Base-by-base conservation (phyloP, 78 protist genomes). In the Neovahlkampfia damariscottae region DNA sequence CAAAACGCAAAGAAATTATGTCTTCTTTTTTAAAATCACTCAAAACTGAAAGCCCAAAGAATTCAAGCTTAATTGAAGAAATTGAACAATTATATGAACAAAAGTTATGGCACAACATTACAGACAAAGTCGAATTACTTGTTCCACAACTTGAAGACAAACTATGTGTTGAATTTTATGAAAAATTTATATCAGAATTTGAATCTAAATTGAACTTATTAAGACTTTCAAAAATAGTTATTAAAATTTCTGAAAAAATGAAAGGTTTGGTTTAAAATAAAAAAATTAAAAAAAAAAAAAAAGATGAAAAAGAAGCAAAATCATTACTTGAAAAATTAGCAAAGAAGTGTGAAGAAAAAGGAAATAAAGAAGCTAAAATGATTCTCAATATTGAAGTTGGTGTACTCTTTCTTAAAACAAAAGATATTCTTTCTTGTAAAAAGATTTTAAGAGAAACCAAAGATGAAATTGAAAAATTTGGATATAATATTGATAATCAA, bases 151-250 rank as follows among this genome's bases (percentile, higher is more conserved):
- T 69, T 30, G 72, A 19, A 19, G 19, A 10, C 19, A 67, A 76
- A 37, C 79, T 75, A 37, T 74, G 85, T 66, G 3, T n/a, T 0
- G 71, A 40, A 27, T 72, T 88, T 36, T 88, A 86, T 74, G 66
- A 72, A 2, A 2, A 67, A 2, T 88, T 88, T 70, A 68, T 88
- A 5, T 38, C 41, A n/a, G 86, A 86, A 40, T 86, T 86, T 70
- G 87, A 86, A 72, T 30, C 67, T 8, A 76, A 74, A 41, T 9
- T 88, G 19, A 87, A 86, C 70, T 84, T 74, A 72, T 59, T 87
- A 7, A 73, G 80, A 38, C 80, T 86, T 6, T 87, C 82, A 0
- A 39, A 66, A 36, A 73, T 88, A 50, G 74, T 78, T 38, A 41
- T 82, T n/a, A n/a, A n/a, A n/a, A n/a, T n/a, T n/a, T n/a, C n/a